Conservation (phyloP, 805 yeast species). For the Zygotorulaspora sp. region DNA sequence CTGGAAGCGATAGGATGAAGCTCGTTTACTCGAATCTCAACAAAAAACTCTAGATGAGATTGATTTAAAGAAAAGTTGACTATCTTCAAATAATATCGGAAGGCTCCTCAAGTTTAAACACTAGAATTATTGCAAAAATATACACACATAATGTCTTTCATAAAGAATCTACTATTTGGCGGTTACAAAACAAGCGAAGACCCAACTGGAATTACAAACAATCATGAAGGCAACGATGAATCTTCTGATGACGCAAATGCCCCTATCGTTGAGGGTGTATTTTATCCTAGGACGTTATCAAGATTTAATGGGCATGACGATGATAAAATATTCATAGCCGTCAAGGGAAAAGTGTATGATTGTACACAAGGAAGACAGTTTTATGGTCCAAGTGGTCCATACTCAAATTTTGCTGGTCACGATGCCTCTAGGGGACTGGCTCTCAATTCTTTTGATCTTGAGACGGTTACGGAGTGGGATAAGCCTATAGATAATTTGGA, state of each 20-base stretch:
- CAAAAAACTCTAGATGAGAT: neutral
- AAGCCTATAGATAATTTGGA: conserved; percentile 70
- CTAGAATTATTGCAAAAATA: too few relatives aligned
- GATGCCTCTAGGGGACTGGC: conserved; percentile 95
- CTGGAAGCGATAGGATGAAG: neutral
- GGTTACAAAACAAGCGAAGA: conserved; percentile 33
- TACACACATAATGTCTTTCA: conserved; percentile 30
- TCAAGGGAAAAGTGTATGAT: conserved; percentile 82
- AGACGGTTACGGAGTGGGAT: conserved; percentile 60
- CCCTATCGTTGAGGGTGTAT: conserved; percentile 44
- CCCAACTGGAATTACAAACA: conserved; percentile 32
- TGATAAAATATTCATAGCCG: conserved; percentile 76
- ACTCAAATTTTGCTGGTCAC: conserved; percentile 89
- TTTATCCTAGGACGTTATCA: conserved; percentile 69
- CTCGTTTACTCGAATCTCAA: neutral
- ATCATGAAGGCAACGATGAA: conserved; percentile 2
- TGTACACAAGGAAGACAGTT: conserved; percentile 74
- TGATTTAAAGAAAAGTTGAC: too few relatives aligned
- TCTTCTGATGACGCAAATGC: conserved; percentile 20
- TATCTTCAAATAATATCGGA: too few relatives aligned
- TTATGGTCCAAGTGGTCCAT: conserved; percentile 96
- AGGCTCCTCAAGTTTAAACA: too few relatives aligned
- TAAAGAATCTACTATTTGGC: conserved; percentile 33
- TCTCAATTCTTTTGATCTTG: conserved; percentile 73
- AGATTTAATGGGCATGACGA: conserved; percentile 79